These are phyloP conservation scores for Monosporascus sp. DNA, from an alignment of 2,329 filamentous ascomycete species.

Conservation along the genomic window DNA sequence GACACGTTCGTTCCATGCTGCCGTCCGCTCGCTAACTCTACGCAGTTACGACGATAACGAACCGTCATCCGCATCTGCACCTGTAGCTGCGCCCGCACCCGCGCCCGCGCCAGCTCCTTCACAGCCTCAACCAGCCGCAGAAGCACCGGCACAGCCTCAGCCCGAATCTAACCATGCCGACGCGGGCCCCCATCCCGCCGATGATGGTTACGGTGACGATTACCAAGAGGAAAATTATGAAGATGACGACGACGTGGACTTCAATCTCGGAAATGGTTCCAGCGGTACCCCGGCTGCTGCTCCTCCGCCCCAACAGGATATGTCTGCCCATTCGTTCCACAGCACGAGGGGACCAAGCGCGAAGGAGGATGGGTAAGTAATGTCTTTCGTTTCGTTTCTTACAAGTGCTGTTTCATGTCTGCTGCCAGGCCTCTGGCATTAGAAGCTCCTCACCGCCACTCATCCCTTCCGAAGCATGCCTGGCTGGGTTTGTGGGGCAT, in stretches of 20 bases:
- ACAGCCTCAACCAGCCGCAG: constrained; percentile 19
- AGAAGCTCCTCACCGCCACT: constrained; percentile 9
- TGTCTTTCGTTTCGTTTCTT: constrained; percentile 17
- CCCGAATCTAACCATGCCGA: constrained; percentile 25
- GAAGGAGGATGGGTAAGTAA: constrained; percentile 88
- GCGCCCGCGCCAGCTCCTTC: constrained; percentile 18
- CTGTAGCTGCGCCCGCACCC: constrained; percentile 21
- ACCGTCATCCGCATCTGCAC: constrained; percentile 34
- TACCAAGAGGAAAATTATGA: constrained; percentile 42
- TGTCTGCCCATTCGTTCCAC: constrained; percentile 24
- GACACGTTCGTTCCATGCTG: not conserved
- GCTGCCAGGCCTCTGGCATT: constrained; percentile 6
- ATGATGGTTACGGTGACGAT: constrained; percentile 33
- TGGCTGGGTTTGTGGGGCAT: not conserved
- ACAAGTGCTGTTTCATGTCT: constrained; percentile 5
- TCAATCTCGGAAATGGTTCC: constrained; percentile 47
- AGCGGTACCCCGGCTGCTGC: constrained; percentile 20
- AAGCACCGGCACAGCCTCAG: constrained; percentile 28
- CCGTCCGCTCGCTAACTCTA: constrained; percentile 6
- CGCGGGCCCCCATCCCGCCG: constrained; percentile 20
- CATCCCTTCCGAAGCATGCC: not conserved
- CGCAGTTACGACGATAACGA: constrained; percentile 65
- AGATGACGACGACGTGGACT: constrained; percentile 55
- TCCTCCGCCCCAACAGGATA: constrained; percentile 30
- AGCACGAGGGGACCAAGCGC: constrained; percentile 57